These are phyloP conservation scores for Purpureocillium lavendulum DNA, from an alignment of 2,329 filamentous ascomycete genomes.

Conservation along the genomic window DNA sequence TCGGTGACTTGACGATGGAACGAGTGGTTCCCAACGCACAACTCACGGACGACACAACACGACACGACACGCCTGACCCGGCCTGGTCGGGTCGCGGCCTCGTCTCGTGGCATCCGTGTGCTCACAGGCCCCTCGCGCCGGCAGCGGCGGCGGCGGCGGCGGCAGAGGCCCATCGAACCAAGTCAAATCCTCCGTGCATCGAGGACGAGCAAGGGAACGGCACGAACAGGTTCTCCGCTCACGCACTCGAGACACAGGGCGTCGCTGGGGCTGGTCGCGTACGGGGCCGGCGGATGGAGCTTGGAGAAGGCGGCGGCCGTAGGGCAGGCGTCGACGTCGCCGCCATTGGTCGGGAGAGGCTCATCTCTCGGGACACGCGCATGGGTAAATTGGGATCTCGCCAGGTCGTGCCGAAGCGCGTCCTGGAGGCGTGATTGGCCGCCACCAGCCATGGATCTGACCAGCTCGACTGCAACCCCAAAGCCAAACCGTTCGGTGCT, in stretches of 20 bases:
- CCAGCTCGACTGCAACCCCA: conserved; percentile 1
- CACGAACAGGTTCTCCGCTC: not conserved
- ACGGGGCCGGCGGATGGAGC: not conserved
- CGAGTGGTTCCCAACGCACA: too few relatives aligned
- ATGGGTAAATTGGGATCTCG: conserved; percentile 7
- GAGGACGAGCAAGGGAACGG: not conserved
- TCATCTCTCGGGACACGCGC: conserved; percentile 12
- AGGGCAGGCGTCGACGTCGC: conserved; percentile 2
- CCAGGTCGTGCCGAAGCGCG: conserved; percentile 10
- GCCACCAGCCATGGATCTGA: too few relatives aligned
- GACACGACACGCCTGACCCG: too few relatives aligned
- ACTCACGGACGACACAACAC: too few relatives aligned
- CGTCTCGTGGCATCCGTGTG: too few relatives aligned
- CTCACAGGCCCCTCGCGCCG: not conserved
- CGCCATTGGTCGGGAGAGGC: conserved; percentile 7
- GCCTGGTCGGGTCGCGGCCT: too few relatives aligned
- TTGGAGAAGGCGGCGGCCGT: not conserved
- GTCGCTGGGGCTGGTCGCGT: not conserved
- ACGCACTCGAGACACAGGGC: conserved; percentile 1
- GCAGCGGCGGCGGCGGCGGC: too few relatives aligned
- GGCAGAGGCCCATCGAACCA: not conserved
- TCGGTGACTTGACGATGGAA: too few relatives aligned
- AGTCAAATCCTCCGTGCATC: not conserved
- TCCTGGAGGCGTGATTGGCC: conserved; percentile 8
- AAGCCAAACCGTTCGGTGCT: not conserved